These are phyloP conservation scores for Botrytis sinoallii DNA, from an alignment of 2,329 filamentous ascomycete species.

Conservation along the genomic window DNA sequence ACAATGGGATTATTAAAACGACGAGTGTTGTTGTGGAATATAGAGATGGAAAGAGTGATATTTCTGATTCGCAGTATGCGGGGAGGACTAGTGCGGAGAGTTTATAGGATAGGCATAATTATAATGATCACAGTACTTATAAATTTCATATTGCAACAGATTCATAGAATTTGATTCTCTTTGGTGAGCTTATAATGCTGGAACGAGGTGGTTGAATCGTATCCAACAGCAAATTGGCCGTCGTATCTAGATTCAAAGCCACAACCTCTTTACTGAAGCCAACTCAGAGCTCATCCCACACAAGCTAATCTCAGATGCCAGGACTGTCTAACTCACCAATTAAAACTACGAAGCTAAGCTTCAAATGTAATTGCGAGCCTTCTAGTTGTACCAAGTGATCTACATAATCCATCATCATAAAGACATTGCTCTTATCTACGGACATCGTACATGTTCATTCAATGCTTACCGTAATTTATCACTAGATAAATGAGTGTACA, in stretches of 20 bases:
- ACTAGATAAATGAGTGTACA: fast-evolving
- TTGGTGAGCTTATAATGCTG: too few relatives aligned
- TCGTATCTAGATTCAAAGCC: neutral
- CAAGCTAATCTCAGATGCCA: neutral
- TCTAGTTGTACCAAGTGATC: neutral
- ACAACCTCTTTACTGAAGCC: too few relatives aligned
- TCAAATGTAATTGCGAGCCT: neutral
- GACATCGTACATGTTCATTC: neutral
- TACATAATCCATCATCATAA: neutral
- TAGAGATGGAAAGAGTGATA: neutral
- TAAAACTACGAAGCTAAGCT: neutral
- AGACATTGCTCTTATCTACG: neutral
- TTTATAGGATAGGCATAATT: neutral
- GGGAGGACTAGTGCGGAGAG: neutral
- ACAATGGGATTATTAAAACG: neutral
- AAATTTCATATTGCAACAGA: neutral
- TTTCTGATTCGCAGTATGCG: neutral
- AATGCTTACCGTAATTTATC: neutral
- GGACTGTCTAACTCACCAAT: neutral
- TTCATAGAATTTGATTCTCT: neutral
- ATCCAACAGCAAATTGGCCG: neutral
- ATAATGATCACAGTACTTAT: neutral
- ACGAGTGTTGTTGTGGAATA: neutral
- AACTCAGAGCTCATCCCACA: too few relatives aligned
- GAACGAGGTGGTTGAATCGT: neutral